Base-by-base conservation (phyloP, 208 protist species). In the Crithidia expoeki region DNA sequence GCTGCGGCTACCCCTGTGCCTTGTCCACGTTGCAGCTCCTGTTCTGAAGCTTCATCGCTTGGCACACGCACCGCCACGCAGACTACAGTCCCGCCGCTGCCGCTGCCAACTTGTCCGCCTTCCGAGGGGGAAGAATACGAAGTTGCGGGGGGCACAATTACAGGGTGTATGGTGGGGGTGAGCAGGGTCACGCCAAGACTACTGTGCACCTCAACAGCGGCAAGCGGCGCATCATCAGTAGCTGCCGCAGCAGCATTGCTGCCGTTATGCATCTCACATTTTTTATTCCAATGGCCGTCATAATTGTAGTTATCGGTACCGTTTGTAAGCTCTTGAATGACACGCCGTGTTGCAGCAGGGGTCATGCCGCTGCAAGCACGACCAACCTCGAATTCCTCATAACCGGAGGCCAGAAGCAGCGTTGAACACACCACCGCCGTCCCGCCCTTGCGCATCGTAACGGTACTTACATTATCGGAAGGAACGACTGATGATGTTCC, bases 351-450 rank as follows among this genome's bases (percentile, higher is more conserved):
- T 57, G 86, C 88, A 17, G 79, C 81, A 1, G 90, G 78, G 17
- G 81, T 75, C 59, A 92, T 83, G 59, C 61, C 46, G 42, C 44
- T 27, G 14, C 57, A 64, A 0, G 60, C 46, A 16, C 42, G 40
- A 27, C 93, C 85, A 30, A 89, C 33, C 49, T 86, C 82, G 33
- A 91, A 79, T 78, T 92, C 85, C 74, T 94, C 88, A 72, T 86
- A 96, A 28, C 81, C 86, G 4, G 79, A 88, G 17, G 87, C 88
- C 14, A 96, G 52, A 25, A 96, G 49, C 40, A 94, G 42, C 30
- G 86, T 93, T 23, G 90, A 80, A 55, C 75, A 81, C 25, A 92
- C 77, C 14, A 72, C 42, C 40, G 63, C 56, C 25, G 75, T 28
- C 4, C 47, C 38, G 30, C n/a, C 32, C 2, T 32, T 21, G 10